These are phyloP conservation scores for Pichia phayaonensis DNA, from an alignment of 805 yeast genomes.

Conservation along the genomic window DNA sequence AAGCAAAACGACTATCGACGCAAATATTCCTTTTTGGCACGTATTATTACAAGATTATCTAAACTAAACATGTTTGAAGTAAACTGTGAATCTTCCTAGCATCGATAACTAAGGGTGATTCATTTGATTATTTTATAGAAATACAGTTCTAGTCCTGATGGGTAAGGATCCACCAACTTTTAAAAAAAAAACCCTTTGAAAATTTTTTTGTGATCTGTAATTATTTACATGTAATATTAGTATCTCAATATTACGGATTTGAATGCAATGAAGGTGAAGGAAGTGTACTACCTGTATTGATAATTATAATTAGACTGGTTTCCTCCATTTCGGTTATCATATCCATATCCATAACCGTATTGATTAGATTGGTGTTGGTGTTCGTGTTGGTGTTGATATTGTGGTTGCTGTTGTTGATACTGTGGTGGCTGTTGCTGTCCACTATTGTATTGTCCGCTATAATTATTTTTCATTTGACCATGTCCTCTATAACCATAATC, in stretches of 20 bases:
- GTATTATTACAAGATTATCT: too few species aligned
- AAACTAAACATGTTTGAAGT: too few species aligned
- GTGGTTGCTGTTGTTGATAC: neutral
- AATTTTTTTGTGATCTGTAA: too few species aligned
- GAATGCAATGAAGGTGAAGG: too few species aligned
- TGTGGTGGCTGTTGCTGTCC: neutral
- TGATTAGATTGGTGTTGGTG: neutral
- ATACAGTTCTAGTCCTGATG: too few species aligned
- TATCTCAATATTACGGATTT: too few species aligned
- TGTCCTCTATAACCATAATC: neutral
- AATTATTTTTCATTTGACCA: neutral
- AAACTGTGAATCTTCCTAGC: too few species aligned
- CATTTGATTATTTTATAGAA: too few species aligned
- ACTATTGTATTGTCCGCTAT: neutral
- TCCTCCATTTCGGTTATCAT: neutral
- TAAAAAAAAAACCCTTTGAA: too few species aligned
- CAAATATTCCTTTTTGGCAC: neutral
- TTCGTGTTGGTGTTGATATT: neutral
- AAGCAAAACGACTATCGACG: neutral
- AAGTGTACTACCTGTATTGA: neutral
- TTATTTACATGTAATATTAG: too few species aligned
- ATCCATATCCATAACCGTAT: constrained; percentile 2
- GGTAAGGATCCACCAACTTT: too few species aligned
- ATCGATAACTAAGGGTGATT: too few species aligned
- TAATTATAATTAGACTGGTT: neutral